Base-by-base conservation (phyloP, 805 yeast species). In the Candida rishiriensis region DNA sequence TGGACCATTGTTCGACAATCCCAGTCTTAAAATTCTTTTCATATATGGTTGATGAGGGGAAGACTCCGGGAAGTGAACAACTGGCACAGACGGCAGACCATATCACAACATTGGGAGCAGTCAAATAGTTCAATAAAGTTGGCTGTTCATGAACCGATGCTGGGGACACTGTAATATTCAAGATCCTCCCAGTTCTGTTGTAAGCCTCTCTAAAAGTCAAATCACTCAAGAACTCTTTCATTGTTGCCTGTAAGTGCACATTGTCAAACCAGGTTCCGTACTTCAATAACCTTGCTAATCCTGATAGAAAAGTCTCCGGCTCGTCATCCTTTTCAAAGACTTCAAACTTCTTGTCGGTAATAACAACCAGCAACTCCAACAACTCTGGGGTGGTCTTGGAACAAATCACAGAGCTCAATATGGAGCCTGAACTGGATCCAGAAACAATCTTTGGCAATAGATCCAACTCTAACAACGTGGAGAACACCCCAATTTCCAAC, bases 391-490 rank as follows among this genome's bases (percentile, higher is more conserved):
- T 82, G 10, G 83, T 77, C 57, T 85, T 88, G 14, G 86, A 83
- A 57, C 96, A 88, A 38, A 93, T 71, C 14, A 93, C 79, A 39
- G 96, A 79, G 15, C 98, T 97, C 38, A 93, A 83, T 41, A 93
- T 90, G 1, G 97, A 89, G 14, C 99, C 99, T 0, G 97, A 96
- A 18, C 96, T 88, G 12, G 96, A 85, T 1, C 99, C 99, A 39
- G 96, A 85, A 13, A 93, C 79, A 32, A 93, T 86, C 39, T 85
- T 75, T 0, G 99, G 99, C 18, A 91, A 68, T 17, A 89, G 68
- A 42, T 84, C 81, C 41, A 77, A 74, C 53, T 88, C 93, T 34
- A 84, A 66, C 29, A 93, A 71, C 2, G 93, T 85, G 4, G 88
- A 80, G 38, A 91, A 67, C 0, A 93, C 97, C 1, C 99, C 99